A percentile compares a stretch with the other conserved stretches of the same genome.
Evolutionary conservation across 1,139 yeast species (phyloP).

Genomic region (Candida dubliniensis): DNA sequence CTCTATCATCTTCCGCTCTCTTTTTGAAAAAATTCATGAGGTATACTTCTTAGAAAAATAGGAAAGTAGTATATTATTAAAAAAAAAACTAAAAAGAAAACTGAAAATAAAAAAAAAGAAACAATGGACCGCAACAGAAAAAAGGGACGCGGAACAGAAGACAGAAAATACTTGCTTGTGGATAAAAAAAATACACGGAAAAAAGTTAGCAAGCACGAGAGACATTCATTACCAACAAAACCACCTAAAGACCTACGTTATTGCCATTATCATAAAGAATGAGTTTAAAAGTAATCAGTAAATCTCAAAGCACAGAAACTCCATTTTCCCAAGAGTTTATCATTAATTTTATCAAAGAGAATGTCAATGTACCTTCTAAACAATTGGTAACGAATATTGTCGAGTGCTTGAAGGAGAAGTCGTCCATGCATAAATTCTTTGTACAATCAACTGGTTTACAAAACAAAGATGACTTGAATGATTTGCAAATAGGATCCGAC

Average conservation of each 20-base stretch:
- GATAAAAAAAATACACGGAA: background rate
- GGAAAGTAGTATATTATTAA: slow-evolving; percentile 8
- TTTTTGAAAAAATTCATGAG: slow-evolving; percentile 22
- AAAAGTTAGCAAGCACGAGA: background rate
- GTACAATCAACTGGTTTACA: slow-evolving; percentile 25
- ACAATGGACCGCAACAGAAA: background rate
- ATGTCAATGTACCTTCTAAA: slow-evolving; percentile 1
- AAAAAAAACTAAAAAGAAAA: slow-evolving; percentile 3
- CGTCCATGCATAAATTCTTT: slow-evolving; percentile 41
- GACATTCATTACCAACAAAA: background rate
- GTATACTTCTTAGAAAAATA: slow-evolving; percentile 7
- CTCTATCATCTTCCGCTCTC: slow-evolving; percentile 11
- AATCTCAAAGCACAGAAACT: slow-evolving; percentile 11
- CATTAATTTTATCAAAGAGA: slow-evolving; percentile 10
- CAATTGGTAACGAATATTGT: slow-evolving; percentile 14
- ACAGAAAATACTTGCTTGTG: background rate
- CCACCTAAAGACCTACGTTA: background rate
- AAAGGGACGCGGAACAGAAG: background rate
- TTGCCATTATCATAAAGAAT: background rate
- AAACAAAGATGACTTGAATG: slow-evolving; percentile 7
- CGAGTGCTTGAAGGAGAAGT: slow-evolving; percentile 24
- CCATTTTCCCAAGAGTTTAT: slow-evolving; percentile 15
- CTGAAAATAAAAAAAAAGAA: background rate
- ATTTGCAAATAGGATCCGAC: slow-evolving; percentile 23
- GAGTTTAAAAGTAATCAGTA: slow-evolving; percentile 4